Evolutionary conservation across 2,329 filamentous ascomycete genomes (phyloP), one percentile per base, ranked within the genome.

Genomic region (Xylariales sp.): DNA sequence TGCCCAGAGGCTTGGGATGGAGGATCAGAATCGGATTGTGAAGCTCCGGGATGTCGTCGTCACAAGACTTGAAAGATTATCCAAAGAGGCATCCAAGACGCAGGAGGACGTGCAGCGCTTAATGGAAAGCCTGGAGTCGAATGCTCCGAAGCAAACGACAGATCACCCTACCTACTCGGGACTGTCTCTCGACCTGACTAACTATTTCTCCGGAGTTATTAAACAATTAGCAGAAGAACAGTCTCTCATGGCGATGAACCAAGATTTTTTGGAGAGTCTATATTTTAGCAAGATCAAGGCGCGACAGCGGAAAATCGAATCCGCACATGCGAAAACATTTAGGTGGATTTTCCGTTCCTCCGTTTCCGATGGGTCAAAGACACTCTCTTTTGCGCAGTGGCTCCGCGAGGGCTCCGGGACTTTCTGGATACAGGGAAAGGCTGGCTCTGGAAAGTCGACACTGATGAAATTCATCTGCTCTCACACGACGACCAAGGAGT

Each of bases 401-500:
- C 60, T 63, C 43, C 39, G 32, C 10, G 43, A 63, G 43, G 43
- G 60, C 9, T 41, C 16, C 23, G 60, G 34, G 16, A 63, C 52
- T 43, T 63, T 63, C 39, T 63, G 60, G 60, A 49, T 63, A 18
- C 34, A 55, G 14, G 60, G 59, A 16, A 62, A 62, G 30, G 59
- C 59, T 30, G 50, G 59, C 16, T 62, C 59, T 39, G 59, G 59
- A 10, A 62, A 62, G 50, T 62, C 59, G n/a, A 62, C 59, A 1
- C n/a, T 62, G 41, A 55, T 62, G 59, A 62, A 62, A 39, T 62
- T 84, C 79, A 48, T 62, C 9, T 54, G 39, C 41, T 14, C 39
- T 39, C 59, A 62, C 18, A 1, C 9, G 6, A 46, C 6, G 30
- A 62, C 59, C n/a, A 1, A 16, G 6, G 41, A 39, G 41, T 62